phyloP scores from a whole-genome alignment of 2,329 filamentous ascomycete species.

The Colletotrichum horii region DNA sequence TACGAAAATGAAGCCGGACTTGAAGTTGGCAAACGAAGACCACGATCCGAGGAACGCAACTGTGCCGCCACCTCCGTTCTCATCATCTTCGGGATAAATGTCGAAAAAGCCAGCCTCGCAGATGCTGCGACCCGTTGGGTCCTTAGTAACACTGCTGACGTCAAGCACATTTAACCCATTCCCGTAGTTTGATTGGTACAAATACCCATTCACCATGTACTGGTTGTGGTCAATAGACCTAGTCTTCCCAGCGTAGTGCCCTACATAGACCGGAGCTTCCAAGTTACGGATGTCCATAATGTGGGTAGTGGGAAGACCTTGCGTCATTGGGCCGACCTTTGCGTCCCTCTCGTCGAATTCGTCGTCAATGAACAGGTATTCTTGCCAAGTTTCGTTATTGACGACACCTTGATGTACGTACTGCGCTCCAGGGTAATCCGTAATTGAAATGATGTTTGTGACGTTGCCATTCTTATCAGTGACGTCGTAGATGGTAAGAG shows the following conservation, averaged over 20 bases:
- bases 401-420: slow-evolving; percentile 64
- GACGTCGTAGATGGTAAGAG: slow-evolving; percentile 56
- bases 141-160: slow-evolving; percentile 30
- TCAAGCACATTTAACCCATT: slow-evolving; percentile 43
- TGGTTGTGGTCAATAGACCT: slow-evolving; percentile 41
- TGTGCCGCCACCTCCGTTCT: slow-evolving; percentile 24
- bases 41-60: slow-evolving; percentile 23
- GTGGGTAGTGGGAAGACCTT: slow-evolving; percentile 50
- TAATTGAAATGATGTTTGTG: slow-evolving; percentile 52
- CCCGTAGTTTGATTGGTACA: slow-evolving; percentile 52
- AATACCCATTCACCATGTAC: slow-evolving; percentile 43
- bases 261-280: slow-evolving; percentile 43
- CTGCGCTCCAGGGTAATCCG: slow-evolving; percentile 52
- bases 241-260: slow-evolving; percentile 42
- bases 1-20: slow-evolving; percentile 26
- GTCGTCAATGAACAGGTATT: slow-evolving; percentile 51
- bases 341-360: slow-evolving; percentile 52
- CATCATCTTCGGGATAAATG: slow-evolving; percentile 41
- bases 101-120: slow-evolving; percentile 52
- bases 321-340: slow-evolving; percentile 40
- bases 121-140: slow-evolving; percentile 42
- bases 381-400: slow-evolving; percentile 46
- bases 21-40: slow-evolving; percentile 26
- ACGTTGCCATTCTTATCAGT: slow-evolving; percentile 49
- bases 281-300: slow-evolving; percentile 51